These are phyloP conservation scores for Euclidium syriacum DNA, from an alignment of 345 rosid genomes.

Conservation along the genomic window DNA sequence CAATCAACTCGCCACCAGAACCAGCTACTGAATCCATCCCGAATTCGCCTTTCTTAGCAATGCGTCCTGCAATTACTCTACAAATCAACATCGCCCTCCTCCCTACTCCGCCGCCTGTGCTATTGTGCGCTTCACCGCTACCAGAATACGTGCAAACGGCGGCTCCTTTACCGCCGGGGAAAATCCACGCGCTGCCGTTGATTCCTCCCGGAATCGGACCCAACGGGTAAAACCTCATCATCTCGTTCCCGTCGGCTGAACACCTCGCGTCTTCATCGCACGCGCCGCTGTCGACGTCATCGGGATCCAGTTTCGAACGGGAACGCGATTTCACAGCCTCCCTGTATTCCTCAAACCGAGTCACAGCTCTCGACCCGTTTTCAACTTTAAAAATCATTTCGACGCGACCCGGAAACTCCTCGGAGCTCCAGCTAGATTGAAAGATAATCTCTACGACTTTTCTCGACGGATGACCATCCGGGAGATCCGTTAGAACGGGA, in stretches of 20 bases:
- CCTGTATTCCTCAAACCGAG: constrained; percentile 90
- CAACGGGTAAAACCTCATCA: constrained; percentile 82
- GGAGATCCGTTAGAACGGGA: constrained; percentile 73
- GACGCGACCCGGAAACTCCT: constrained; percentile 65
- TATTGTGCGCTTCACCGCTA: constrained; percentile 81
- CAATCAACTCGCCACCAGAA: constrained; percentile 69
- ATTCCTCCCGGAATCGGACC: constrained; percentile 56
- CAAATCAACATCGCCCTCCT: constrained; percentile 93
- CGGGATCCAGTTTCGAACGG: constrained; percentile 9
- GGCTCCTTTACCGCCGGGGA: constrained; percentile 45
- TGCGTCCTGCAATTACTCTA: constrained; percentile 91
- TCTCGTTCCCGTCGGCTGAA: constrained; percentile 91
- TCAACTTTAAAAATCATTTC: constrained; percentile 92
- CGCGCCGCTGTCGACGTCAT: constrained; percentile 19
- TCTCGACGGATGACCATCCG: constrained; percentile 85
- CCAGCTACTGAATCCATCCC: constrained; percentile 82
- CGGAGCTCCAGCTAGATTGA: constrained; percentile 86
- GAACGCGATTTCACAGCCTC: constrained; percentile 64
- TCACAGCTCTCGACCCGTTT: constrained; percentile 60
- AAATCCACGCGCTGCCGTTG: constrained; percentile 49
- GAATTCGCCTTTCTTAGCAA: constrained; percentile 43
- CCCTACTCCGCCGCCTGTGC: constrained; percentile 76
- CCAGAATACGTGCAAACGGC: constrained; percentile 62
- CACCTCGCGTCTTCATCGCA: constrained; percentile 80
- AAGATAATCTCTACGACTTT: constrained; percentile 94